Evolutionary conservation across 2,329 filamentous ascomycete species (phyloP), one percentile per base, ranked within the genome.

Genomic region (Calonectria montana): DNA sequence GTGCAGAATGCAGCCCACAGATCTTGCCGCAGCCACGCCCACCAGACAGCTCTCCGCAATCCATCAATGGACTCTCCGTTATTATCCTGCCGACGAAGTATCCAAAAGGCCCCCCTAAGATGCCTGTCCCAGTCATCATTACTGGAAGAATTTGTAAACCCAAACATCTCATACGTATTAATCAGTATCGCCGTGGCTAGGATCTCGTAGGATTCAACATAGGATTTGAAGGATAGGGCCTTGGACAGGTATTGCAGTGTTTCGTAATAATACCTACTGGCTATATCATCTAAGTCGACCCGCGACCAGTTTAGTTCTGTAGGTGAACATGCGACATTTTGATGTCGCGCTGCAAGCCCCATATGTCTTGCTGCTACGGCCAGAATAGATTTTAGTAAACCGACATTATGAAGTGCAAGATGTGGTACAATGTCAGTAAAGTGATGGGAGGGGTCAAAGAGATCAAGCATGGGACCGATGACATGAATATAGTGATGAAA

Each of bases 101-200:
- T 59, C 53, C 53, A 41, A 25, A 59, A 59, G 6, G 53, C 53
- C 16, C 53, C 53, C 13, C 53, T 59, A 21, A 59, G 12, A 9
- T 59, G 53, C 10, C 53, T n/a, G 6, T 59, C 53, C 53, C 53
- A 59, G 8, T 59, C 53, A 10, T 21, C 37, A 12, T 59, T 59
- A 4, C 31, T 59, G 2, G 53, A 39, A 21, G 53, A 59, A 35
- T 39, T 39, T 27, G 53, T 59, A 39, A 59, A 59, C 8, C 53
- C 53, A 59, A 59, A 59, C 53, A 59, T 59, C 7, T 59, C 53
- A 21, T 59, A 59, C 13, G 53, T 59, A 8, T 59, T 59, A 21
- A 59, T 59, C 2, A 59, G 31, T 15, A 59, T 59, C 10, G 53
- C 53, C 16, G 53, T 59, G 37, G 53, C 53, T 31, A 59, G 21